phyloP scores from a whole-genome alignment of 2,329 filamentous ascomycete species.

The Penicillium frequentans region DNA sequence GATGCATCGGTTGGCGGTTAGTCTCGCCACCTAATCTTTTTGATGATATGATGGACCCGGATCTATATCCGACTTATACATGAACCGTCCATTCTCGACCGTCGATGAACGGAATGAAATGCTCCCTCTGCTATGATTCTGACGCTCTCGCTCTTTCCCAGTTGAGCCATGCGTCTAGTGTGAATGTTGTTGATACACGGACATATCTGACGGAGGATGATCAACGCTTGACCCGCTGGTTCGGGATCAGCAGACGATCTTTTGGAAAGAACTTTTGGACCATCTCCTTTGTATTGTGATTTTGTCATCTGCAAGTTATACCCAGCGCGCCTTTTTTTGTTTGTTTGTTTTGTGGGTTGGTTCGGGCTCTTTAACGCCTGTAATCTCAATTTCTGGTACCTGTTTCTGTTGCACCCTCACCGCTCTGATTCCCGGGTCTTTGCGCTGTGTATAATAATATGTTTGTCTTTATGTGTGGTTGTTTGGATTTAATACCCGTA shows the following conservation, averaged over 20 bases:
- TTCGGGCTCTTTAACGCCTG: slow-evolving; percentile 5
- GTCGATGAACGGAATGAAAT: slow-evolving; percentile 13
- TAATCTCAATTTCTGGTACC: slow-evolving; percentile 11
- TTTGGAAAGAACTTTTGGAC: slow-evolving; percentile 3
- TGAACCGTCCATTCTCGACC: slow-evolving; percentile 6
- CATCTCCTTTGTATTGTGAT: slow-evolving; percentile 6
- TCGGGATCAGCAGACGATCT: slow-evolving; percentile 14
- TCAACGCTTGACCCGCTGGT: slow-evolving; percentile 19
- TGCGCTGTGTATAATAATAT: slow-evolving; percentile 28
- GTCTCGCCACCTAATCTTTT: slow-evolving; percentile 9
- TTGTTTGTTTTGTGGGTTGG: slow-evolving; percentile 5
- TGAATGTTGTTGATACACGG: slow-evolving; percentile 21
- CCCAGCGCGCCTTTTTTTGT: slow-evolving; percentile 21
- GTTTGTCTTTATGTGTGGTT: slow-evolving; percentile 6
- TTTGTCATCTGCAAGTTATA: slow-evolving; percentile 23
- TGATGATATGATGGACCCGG: slow-evolving; percentile 23
- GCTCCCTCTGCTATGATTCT: slow-evolving; percentile 12
- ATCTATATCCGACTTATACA: slow-evolving; percentile 8
- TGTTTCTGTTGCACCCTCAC: slow-evolving; percentile 13
- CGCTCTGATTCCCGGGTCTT: slow-evolving; percentile 11
- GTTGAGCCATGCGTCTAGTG: slow-evolving; percentile 6
- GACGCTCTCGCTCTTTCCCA: neutral
- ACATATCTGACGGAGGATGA: slow-evolving; percentile 20
- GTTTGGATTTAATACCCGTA: slow-evolving; percentile 23
- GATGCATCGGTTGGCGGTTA: slow-evolving; percentile 5